These are phyloP conservation scores for Curvularia spicifera DNA, from an alignment of 2,329 filamentous ascomycete species.

Conservation along the genomic window DNA sequence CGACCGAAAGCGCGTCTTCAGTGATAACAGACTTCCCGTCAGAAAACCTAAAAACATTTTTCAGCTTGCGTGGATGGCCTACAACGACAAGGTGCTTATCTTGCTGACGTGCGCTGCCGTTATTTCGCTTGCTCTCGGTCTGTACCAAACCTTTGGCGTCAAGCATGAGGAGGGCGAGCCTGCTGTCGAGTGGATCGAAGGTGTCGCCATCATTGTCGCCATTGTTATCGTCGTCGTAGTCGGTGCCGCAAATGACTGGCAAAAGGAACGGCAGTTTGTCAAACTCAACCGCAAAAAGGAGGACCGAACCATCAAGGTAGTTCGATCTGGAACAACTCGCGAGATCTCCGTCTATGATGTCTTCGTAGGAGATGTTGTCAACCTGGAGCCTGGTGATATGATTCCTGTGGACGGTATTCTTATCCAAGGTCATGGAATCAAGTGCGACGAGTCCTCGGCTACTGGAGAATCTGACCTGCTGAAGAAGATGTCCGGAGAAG, in stretches of 20 bases:
- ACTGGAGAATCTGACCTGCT: conserved; percentile 77
- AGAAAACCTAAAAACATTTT: conserved; percentile 73
- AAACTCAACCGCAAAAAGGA: conserved; percentile 83
- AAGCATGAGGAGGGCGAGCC: conserved; percentile 59
- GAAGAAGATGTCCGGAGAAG: conserved; percentile 69
- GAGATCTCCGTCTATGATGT: conserved; percentile 71
- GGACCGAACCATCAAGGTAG: conserved; percentile 73
- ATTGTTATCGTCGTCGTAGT: conserved; percentile 78
- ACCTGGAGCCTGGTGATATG: conserved; percentile 71
- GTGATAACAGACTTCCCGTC: conserved; percentile 72
- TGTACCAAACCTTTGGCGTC: conserved; percentile 72
- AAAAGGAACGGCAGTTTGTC: conserved; percentile 81
- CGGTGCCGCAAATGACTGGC: conserved; percentile 80
- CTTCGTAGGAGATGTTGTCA: conserved; percentile 74
- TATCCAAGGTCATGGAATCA: conserved; percentile 68
- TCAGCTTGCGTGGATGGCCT: conserved; percentile 78
- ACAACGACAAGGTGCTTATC: conserved; percentile 77
- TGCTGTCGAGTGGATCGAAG: conserved; percentile 80
- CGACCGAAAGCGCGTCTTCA: conserved; percentile 74
- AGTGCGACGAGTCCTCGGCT: conserved; percentile 76
- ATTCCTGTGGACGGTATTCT: conserved; percentile 75
- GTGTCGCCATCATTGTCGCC: conserved; percentile 78
- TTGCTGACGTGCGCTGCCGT: conserved; percentile 64
- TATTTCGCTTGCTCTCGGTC: conserved; percentile 76
- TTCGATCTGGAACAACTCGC: conserved; percentile 74